These are phyloP conservation scores for Pogostemon cablin DNA, from an alignment of 257 asterid species.

Conservation along the genomic window DNA sequence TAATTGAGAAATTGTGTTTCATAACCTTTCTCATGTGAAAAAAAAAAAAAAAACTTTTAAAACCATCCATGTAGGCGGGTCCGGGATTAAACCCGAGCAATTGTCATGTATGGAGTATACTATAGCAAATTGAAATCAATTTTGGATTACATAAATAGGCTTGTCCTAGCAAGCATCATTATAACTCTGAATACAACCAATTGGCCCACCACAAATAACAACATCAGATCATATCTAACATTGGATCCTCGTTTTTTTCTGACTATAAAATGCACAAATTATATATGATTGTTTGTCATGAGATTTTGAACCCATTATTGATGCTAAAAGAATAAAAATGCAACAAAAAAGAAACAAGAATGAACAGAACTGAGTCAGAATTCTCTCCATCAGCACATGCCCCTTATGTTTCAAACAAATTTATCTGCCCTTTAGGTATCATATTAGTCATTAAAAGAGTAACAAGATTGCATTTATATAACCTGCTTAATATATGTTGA, in stretches of 20 bases:
- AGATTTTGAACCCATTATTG: conserved; percentile 19
- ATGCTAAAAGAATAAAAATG: conserved; percentile 7
- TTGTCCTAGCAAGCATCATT: not conserved
- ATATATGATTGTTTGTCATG: not conserved
- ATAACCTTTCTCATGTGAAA: too few species aligned
- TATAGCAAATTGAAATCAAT: too few species aligned
- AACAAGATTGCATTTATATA: not conserved
- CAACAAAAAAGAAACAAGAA: not conserved
- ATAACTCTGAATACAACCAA: not conserved
- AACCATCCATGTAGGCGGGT: too few species aligned
- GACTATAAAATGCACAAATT: conserved; percentile 25
- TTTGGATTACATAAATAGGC: not conserved
- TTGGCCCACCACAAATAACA: not conserved
- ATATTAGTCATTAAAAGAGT: not conserved
- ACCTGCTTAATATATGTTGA: not conserved
- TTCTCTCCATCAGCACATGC: conserved; percentile 13
- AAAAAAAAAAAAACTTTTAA: too few species aligned
- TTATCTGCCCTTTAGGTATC: not conserved
- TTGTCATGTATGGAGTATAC: too few species aligned
- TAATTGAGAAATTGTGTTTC: too few species aligned
- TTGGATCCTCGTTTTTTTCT: conserved; percentile 32
- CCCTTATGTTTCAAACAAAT: not conserved
- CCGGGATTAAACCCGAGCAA: too few species aligned
- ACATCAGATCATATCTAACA: conserved; percentile 13
- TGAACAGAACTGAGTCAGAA: conserved; percentile 17